A percentile compares a stretch with the other conserved stretches of the same genome.
phyloP scores from a whole-genome alignment of 768 basidiomycete genomes.

The Cystofilobasidium ferigula region DNA sequence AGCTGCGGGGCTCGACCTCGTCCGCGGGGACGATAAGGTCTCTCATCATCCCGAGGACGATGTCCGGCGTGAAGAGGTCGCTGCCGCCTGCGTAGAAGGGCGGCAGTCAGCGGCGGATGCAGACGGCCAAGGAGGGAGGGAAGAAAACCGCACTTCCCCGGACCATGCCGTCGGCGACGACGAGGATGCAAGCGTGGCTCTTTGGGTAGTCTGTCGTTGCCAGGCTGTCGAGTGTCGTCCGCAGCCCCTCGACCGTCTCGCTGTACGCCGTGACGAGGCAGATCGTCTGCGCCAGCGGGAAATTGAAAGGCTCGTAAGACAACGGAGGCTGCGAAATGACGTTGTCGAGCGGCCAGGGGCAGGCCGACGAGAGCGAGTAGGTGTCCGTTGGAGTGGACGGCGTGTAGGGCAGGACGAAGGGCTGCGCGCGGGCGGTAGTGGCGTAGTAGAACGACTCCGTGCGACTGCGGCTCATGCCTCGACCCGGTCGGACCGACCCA shows the following conservation, averaged over 20 bases:
- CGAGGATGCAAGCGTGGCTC: slow-evolving; percentile 86
- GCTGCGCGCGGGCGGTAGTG: slow-evolving; percentile 54
- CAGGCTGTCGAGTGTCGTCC: slow-evolving; percentile 95
- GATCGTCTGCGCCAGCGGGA: slow-evolving; percentile 84
- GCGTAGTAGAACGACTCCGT: slow-evolving; percentile 41
- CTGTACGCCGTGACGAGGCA: slow-evolving; percentile 97
- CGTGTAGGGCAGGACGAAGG: slow-evolving; percentile 42
- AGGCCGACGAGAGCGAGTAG: slow-evolving; percentile 39
- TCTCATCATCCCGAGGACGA: slow-evolving; percentile 92
- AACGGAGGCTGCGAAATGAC: slow-evolving; percentile 84
- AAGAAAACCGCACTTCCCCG: slow-evolving; percentile 44
- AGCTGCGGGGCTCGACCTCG: slow-evolving; percentile 87
- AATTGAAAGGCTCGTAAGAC: slow-evolving; percentile 91
- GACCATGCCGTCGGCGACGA: slow-evolving; percentile 97
- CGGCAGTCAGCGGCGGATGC: no score
- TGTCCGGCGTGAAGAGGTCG: slow-evolving; percentile 78
- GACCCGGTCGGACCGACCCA: no score
- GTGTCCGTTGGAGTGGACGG: slow-evolving; percentile 22
- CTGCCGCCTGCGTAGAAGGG: slow-evolving; percentile 51
- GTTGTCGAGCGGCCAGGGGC: slow-evolving; percentile 80
- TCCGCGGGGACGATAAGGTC: slow-evolving; percentile 67
- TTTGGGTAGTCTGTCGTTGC: slow-evolving; percentile 98
- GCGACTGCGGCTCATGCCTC: no score
- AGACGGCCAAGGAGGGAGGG: no score
- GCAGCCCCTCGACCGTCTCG: slow-evolving; percentile 86